Conservation (phyloP, 2,329 filamentous ascomycete species). For the Ramichloridium luteum region DNA sequence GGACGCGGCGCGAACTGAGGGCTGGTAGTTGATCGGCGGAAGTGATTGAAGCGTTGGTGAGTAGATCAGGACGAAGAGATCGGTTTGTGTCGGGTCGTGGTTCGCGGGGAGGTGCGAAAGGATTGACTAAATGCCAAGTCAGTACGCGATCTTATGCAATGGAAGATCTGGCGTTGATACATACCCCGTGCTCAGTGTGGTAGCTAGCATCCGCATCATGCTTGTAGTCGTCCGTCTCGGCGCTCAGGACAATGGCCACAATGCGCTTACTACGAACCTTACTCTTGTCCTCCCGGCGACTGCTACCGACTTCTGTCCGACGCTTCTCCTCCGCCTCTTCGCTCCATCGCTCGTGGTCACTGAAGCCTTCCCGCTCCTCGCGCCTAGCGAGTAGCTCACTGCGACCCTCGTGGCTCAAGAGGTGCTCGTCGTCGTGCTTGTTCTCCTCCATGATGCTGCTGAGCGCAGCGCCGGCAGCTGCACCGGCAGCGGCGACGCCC, state of each 20-base stretch:
- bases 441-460: conserved; percentile 79
- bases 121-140: conserved; percentile 41
- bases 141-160: background rate
- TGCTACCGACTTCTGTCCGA: conserved; percentile 11
- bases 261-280: conserved; percentile 43
- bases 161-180: conserved; percentile 25
- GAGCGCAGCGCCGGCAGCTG: conserved; percentile 69
- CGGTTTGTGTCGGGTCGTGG: conserved; percentile 58
- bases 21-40: conserved; percentile 30
- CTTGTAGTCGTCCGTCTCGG: conserved; percentile 48
- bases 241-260: conserved; percentile 80
- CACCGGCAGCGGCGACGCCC: conserved; percentile 70
- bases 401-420: conserved; percentile 2
- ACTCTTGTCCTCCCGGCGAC: conserved; percentile 10
- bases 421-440: conserved; percentile 49
- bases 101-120: conserved; percentile 76
- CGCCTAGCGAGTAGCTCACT: conserved; percentile 11
- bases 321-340: conserved; percentile 62
- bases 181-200: conserved; percentile 67
- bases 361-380: conserved; percentile 24
- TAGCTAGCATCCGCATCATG: conserved; percentile 45
- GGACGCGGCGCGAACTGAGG: conserved; percentile 39
- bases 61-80: conserved; percentile 83
- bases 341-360: conserved; percentile 80
- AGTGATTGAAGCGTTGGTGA: conserved; percentile 55